Base-by-base conservation (phyloP, 2,329 filamentous ascomycete species). In the Monascus ruber region DNA sequence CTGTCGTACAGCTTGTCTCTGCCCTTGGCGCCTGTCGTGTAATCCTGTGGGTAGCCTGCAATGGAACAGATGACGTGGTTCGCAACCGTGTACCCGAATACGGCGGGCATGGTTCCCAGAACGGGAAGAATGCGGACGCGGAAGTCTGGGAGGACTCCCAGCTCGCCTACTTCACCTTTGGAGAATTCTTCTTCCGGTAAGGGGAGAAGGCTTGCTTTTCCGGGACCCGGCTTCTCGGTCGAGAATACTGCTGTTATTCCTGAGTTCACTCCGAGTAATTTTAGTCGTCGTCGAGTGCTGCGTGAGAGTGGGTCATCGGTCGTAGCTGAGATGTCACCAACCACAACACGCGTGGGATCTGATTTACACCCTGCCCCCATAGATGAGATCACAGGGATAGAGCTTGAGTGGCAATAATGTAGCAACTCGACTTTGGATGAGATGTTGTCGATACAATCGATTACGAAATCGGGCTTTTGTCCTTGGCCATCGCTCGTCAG, bases 391-490 rank as follows among this genome's bases (percentile, higher is more conserved):
- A 98, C 86, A 1, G 79, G 81, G 25, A 96, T 69, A 1, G 73
- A 70, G 55, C 86, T 74, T 44, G 79, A 75, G 57, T 88, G 73
- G 64, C 91, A 98, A 65, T 93, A 94, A 53, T 86, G 80, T 32
- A 98, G 71, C 39, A 98, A 68, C 11, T 81, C 83, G 3, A 98
- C 89, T 66, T 98, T 98, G 39, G 86, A 94, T 37, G 94, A 85
- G 46, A 98, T 96, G 57, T 98, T 96, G 63, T 98, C 91, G 49
- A 98, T 98, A 24, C 89, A 93, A 63, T 98, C 91, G 29, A 98
- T 77, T n/a, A 98, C 79, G 54, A 81, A 98, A 52, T 89, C 82
- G 1, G 88, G 87, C 51, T 72, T 72, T 35, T 53, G 58, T n/a
- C 58, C 59, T 28, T 56, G 53, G 11, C 62, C 58, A 5, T 56